Evolutionary conservation across 192 early-diverging fungal species (phyloP), one percentile per base, ranked within the genome.

Genomic region (Podila epicladia): DNA sequence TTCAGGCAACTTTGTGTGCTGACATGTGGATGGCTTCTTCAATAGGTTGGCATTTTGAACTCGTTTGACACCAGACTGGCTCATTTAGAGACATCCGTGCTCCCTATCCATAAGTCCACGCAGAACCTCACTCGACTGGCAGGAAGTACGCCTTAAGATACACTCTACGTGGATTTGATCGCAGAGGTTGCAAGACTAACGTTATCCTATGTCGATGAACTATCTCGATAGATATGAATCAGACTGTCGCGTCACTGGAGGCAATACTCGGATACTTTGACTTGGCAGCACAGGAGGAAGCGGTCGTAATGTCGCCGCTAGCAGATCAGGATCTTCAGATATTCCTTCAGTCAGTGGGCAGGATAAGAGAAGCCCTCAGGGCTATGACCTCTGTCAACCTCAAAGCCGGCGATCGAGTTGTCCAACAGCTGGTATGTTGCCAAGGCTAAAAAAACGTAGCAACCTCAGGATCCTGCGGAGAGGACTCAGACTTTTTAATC

Each of bases 21-120:
- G 58, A 26, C 20, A 31, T 12, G 0, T 73, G 26, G 38, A 35
- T 41, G 20, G 65, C 50, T 9, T 41, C 11, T 38, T 48, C 20
- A 62, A 19, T 41, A 95, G 94, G 84, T 86, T 6, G 84, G 82
- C 53, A 94, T 95, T 77, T 72, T 96, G 38, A 87, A 87, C 58
- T 89, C 90, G 9, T 96, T 96, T 82, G 95, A 95, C 67, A 86
- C 85, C 28, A 85, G 95, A 64, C 82, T 96, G 9, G 84, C 87
- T 2, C 87, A 87, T 58, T 82, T 96, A 5, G 92, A 96, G 73
- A 85, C 85, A 2, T 94, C 92, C 5, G 94, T 96, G 33, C 63
- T 94, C 35, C 95, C 95, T 22, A 95, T 96, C 67, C 93, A 96
- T 63, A 85, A 86, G 48, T 87, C 91, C 1, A 96, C 94, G 12